These are phyloP conservation scores for Citrus hindsii DNA, from an alignment of 345 rosid species.

Conservation along the genomic window DNA sequence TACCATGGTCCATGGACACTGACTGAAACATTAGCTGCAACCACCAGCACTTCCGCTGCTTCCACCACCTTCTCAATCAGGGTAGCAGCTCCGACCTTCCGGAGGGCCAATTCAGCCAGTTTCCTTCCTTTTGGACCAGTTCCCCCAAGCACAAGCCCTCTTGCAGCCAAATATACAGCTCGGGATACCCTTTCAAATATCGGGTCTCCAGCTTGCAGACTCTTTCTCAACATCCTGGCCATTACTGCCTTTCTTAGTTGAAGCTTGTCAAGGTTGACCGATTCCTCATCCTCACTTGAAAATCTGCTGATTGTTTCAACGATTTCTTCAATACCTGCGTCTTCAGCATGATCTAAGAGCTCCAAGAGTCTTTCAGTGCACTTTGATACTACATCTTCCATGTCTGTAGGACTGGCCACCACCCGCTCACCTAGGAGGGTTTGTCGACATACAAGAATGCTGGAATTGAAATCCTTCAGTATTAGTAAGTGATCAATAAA, in stretches of 20 bases:
- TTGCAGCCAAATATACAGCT: conserved; percentile 56
- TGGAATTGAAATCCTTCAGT: conserved; percentile 24
- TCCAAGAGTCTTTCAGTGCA: conserved; percentile 39
- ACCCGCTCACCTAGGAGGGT: conserved; percentile 50
- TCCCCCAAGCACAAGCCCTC: conserved; percentile 70
- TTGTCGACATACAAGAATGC: conserved; percentile 84
- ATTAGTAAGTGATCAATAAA: not conserved
- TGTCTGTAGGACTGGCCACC: conserved; percentile 41
- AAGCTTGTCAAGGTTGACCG: conserved; percentile 22
- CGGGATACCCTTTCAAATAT: conserved; percentile 68
- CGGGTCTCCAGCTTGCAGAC: conserved; percentile 74
- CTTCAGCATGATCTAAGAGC: conserved; percentile 46
- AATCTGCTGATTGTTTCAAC: conserved; percentile 44
- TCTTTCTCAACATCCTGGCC: conserved; percentile 64
- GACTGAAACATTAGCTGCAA: conserved; percentile 58
- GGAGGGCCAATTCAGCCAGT: conserved; percentile 53
- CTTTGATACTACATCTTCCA: conserved; percentile 49
- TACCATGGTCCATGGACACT: conserved; percentile 76
- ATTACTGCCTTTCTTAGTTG: conserved; percentile 50
- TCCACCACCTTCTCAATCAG: conserved; percentile 57
- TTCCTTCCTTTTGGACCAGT: conserved; percentile 46
- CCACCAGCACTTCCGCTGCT: conserved; percentile 53
- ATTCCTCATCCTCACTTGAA: conserved; percentile 25
- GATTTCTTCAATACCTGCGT: conserved; percentile 56
- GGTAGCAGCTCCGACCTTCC: conserved; percentile 54